Evolutionary conservation across 2,329 filamentous ascomycete species (phyloP), one percentile per base, ranked within the genome.

Genomic region (Aureobasidium zeae): DNA sequence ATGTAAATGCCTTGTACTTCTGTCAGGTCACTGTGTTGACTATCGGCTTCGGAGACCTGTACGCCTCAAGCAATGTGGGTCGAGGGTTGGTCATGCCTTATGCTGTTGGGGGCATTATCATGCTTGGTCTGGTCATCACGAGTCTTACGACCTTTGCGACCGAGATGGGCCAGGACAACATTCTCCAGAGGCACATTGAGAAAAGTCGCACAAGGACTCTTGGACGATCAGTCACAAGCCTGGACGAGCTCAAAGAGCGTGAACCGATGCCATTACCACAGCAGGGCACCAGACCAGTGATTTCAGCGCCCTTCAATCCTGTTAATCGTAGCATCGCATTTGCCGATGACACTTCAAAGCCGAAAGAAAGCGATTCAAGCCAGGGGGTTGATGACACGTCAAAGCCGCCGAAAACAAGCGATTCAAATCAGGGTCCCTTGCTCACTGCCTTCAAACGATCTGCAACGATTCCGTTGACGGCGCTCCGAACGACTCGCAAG

Each of bases 51-150:
- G 76, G 76, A 16, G 79, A 83, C 53, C 65, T 80, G n/a, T 67
- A 68, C n/a, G 64, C 76, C 0, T 63, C 61, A 0, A 74, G 69
- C 5, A 55, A 72, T 12, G 62, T 83, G 0, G 79, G 77, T 1
- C 73, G 81, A 29, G 82, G 78, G 1, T 68, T 95, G 2, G 68
- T 94, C 21, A 81, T 94, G 41, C 88, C 88, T 0, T 95, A 84
- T 53, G 81, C 87, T 0, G 76, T 94, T 0, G 70, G 87, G 5
- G 88, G 88, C 2, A 81, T 91, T 45, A 83, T 93, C 48, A 88
- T 83, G 52, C 71, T 94, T 1, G 86, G 84, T 76, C 69, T 94
- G 17, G 81, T 93, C 44, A 81, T 94, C 17, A 79, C 79, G 15
- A 86, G 82, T 28, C 86, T 94, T 49, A 76, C 84, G 24, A 83